Conservation (phyloP, 192 early-diverging fungal species). For the Piromyces sp. region DNA sequence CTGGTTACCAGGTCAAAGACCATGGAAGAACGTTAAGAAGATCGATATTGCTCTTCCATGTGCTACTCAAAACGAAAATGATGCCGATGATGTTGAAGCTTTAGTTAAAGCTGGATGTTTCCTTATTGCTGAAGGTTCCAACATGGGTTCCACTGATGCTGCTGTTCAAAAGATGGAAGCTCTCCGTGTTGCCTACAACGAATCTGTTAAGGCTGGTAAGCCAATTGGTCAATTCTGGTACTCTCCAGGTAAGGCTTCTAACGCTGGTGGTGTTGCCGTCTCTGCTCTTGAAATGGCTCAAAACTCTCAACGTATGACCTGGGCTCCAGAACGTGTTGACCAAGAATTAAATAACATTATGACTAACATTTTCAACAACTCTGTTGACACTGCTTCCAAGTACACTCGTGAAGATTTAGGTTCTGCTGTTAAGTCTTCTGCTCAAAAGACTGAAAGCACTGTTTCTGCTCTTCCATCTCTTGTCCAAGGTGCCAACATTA, state of each 20-base stretch:
- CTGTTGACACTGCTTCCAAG: conserved; percentile 18
- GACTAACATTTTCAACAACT: conserved; percentile 35
- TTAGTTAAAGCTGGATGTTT: conserved; percentile 26
- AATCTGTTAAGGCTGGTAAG: conserved; percentile 6
- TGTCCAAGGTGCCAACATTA: conserved; percentile 28
- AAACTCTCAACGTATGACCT: conserved; percentile 33
- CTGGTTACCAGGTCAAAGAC: conserved; percentile 23
- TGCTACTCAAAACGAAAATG: conserved; percentile 35
- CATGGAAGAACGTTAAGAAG: conserved; percentile 19
- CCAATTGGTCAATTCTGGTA: conserved; percentile 8
- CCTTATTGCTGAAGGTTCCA: conserved; percentile 30
- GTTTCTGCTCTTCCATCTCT: not conserved
- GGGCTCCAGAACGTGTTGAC: conserved; percentile 32
- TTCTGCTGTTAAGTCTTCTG: not conserved
- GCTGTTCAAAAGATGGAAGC: conserved; percentile 10
- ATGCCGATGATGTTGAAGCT: conserved; percentile 28
- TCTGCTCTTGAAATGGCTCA: conserved; percentile 39
- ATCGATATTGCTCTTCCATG: conserved; percentile 32
- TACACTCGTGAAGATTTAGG: conserved; percentile 6
- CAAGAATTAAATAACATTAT: conserved; percentile 27
- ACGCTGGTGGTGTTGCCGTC: conserved; percentile 32
- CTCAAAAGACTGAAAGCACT: not conserved
- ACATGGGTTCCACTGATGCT: conserved; percentile 34
- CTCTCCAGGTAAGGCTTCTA: conserved; percentile 33
- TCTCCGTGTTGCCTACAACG: conserved; percentile 19